Evolutionary conservation across 306 rosid genomes (phyloP).

Genomic region (Vigna unguiculata): DNA sequence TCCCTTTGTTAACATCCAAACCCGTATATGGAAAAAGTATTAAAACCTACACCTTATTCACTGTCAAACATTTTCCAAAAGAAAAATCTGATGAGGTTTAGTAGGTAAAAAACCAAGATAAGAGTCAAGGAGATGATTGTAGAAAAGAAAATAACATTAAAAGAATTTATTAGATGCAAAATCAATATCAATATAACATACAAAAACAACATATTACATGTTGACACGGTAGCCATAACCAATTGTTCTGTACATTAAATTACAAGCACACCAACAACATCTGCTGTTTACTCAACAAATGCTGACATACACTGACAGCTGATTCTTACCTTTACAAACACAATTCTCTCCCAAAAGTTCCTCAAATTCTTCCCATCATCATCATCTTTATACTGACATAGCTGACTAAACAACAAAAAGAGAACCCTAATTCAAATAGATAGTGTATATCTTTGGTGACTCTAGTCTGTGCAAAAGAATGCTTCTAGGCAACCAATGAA

Average conservation of each 20-base stretch:
- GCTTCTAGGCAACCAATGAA: slow-evolving; percentile 63
- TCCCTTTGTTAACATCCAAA: background rate
- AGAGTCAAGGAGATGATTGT: background rate
- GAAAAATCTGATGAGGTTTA: background rate
- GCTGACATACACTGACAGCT: slow-evolving; percentile 47
- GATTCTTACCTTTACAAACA: slow-evolving; percentile 67
- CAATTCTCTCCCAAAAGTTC: slow-evolving; percentile 46
- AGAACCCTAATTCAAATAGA: slow-evolving; percentile 47
- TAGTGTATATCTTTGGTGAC: slow-evolving; percentile 37
- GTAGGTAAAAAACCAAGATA: background rate
- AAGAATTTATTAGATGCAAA: slow-evolving; percentile 52
- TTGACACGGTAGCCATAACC: slow-evolving; percentile 50
- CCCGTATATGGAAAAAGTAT: background rate
- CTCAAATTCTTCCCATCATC: slow-evolving; percentile 49
- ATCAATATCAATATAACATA: slow-evolving; percentile 48
- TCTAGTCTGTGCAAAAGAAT: slow-evolving; percentile 61
- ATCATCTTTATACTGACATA: slow-evolving; percentile 49
- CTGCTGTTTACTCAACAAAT: slow-evolving; percentile 53
- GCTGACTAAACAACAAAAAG: slow-evolving; percentile 49
- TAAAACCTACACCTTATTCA: background rate
- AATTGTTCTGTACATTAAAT: slow-evolving; percentile 64
- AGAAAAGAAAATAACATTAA: slow-evolving; percentile 48
- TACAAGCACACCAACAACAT: slow-evolving; percentile 58
- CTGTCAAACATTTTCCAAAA: too few species aligned
- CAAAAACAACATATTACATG: slow-evolving; percentile 54